Percentiles rank a stretch among this genome's conserved stretches.
phyloP scores from a whole-genome alignment of 345 rosid genomes.

The Corymbia maculata region DNA sequence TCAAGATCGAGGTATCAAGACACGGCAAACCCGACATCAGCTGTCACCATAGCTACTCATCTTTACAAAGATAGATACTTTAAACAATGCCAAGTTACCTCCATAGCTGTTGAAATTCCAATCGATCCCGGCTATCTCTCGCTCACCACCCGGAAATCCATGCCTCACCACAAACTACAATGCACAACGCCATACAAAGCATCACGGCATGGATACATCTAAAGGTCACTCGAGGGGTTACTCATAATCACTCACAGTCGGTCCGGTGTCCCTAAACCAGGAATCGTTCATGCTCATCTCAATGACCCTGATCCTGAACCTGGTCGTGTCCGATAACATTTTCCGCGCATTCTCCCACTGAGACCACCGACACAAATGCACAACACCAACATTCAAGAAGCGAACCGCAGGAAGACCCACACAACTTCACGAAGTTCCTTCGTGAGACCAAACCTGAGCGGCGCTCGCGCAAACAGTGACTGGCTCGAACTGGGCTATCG shows the following conservation, averaged over 20 bases:
- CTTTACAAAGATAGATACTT: background rate
- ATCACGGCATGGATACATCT: background rate
- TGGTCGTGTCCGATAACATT: constrained; percentile 66
- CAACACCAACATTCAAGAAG: background rate
- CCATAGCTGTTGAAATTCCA: constrained; percentile 94
- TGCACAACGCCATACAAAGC: background rate
- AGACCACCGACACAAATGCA: background rate
- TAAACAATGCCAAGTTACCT: constrained; percentile 30
- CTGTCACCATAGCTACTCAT: background rate
- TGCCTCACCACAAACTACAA: constrained; percentile 54
- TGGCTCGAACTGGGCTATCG: constrained; percentile 67
- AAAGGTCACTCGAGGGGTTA: background rate
- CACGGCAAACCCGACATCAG: background rate
- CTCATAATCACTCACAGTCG: constrained; percentile 54
- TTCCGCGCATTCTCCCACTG: constrained; percentile 85
- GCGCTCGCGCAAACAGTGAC: constrained; percentile 88
- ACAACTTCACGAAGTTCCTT: background rate
- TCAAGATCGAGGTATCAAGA: background rate
- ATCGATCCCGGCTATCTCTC: constrained; percentile 69
- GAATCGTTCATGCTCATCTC: constrained; percentile 96
- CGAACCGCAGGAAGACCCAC: background rate
- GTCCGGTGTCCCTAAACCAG: constrained; percentile 95
- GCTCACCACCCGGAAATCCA: constrained; percentile 13
- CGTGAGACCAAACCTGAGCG: constrained; percentile 71
- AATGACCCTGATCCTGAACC: constrained; percentile 64